Conservation (phyloP, 192 early-diverging fungal genomes). For the Podochytrium sp. region DNA sequence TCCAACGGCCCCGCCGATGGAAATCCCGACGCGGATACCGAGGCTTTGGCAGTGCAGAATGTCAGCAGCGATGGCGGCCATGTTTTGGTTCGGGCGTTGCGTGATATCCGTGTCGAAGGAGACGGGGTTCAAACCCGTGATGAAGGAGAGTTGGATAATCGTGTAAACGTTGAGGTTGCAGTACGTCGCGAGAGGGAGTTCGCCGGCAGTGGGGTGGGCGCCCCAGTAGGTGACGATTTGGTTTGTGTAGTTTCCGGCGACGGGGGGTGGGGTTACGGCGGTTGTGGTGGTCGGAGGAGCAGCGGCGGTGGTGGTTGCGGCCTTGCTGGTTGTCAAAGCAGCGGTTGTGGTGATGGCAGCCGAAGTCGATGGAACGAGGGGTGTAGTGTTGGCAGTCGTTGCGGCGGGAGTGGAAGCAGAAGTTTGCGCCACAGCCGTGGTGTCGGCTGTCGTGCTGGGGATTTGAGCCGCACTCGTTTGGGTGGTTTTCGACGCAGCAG, state of each 20-base stretch:
- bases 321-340: no score
- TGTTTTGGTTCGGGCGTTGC: neutral
- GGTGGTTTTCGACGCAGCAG: no score
- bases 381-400: no score
- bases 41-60: conserved; percentile 69
- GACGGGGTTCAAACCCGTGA: neutral
- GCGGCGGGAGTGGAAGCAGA: no score
- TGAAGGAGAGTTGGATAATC: neutral
- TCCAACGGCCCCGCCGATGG: conserved; percentile 71
- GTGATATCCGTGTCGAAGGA: neutral
- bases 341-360: no score
- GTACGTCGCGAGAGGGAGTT: neutral
- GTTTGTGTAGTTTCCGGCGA: neutral
- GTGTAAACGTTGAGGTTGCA: neutral
- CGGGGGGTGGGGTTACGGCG: neutral
- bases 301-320: no score
- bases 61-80: conserved; percentile 49
- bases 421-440: no score
- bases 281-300: neutral
- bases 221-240: conserved; percentile 6
- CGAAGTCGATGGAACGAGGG: no score
- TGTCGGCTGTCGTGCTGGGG: no score
- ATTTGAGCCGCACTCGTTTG: no score
- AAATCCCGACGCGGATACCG: conserved; percentile 65
- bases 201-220: neutral